These are phyloP conservation scores for Fusarium sp. DNA, from an alignment of 2,329 filamentous ascomycete genomes.

Conservation along the genomic window DNA sequence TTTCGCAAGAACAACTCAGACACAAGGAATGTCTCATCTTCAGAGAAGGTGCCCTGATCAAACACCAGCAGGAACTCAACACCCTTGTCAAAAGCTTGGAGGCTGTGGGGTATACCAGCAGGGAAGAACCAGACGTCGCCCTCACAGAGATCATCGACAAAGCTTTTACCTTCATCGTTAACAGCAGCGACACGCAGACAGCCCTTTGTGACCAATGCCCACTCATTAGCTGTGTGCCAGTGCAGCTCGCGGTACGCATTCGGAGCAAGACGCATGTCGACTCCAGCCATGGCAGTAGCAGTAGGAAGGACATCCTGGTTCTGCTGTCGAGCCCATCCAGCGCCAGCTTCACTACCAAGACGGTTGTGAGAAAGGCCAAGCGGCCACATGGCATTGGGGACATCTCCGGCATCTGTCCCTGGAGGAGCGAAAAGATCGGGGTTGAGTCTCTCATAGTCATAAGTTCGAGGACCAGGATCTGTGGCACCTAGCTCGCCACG, in stretches of 20 bases:
- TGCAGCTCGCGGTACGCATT: conserved; percentile 7
- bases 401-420: conserved; percentile 2
- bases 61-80: conserved; percentile 9
- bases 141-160: conserved; percentile 4
- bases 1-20: conserved; percentile 11
- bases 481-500: conserved; percentile 5
- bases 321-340: conserved; percentile 16
- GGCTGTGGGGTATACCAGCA: conserved; percentile 6
- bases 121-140: conserved; percentile 20
- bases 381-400: conserved; percentile 10
- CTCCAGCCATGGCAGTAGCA: conserved; percentile 6
- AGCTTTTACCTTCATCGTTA: conserved; percentile 5
- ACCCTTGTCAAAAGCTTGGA: conserved; percentile 4
- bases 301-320: conserved; percentile 1
- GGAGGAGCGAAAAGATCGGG: conserved; percentile 11
- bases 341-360: conserved; percentile 1
- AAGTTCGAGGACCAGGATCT: conserved; percentile 10
- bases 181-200: conserved; percentile 7
- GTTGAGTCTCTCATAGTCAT: conserved; percentile 15
- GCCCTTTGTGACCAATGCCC: conserved; percentile 11
- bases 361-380: conserved; percentile 14
- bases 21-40: conserved; percentile 17
- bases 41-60: conserved; percentile 4
- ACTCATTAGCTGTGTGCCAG: conserved; percentile 9
- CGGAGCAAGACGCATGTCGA: conserved; percentile 11